Conservation (phyloP, 148 eudicot genomes). For the Amaranthus cruentus region DNA sequence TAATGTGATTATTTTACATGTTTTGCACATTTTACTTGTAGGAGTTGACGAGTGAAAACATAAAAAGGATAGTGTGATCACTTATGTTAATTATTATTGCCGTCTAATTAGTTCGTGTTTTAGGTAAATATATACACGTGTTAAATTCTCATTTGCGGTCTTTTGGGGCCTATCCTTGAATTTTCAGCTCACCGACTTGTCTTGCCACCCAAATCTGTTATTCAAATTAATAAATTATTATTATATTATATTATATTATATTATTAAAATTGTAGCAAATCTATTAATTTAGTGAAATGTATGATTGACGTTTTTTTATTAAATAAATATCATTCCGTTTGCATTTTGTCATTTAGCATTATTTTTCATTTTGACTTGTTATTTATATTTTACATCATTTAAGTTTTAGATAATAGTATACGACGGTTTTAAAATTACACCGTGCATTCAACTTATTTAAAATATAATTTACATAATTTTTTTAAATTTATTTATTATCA, state of each 20-base stretch:
- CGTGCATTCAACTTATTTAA: too few species aligned
- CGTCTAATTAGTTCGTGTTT: background rate
- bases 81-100: background rate
- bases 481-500: too few species aligned
- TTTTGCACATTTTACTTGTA: background rate
- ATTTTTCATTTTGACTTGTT: too few species aligned
- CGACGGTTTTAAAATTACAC: too few species aligned
- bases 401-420: too few species aligned
- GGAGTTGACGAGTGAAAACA: too few species aligned
- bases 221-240: background rate
- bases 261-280: background rate
- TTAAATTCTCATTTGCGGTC: background rate
- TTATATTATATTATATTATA: background rate
- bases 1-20: background rate
- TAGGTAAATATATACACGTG: background rate
- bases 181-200: background rate
- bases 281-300: background rate
- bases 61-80: background rate
- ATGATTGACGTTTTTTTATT: too few species aligned
- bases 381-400: too few species aligned
- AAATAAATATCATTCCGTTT: too few species aligned
- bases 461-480: too few species aligned
- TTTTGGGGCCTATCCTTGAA: background rate
- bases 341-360: too few species aligned
- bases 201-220: background rate